phyloP scores from a whole-genome alignment of 1,139 yeast genomes.

The Saccharomyces hybrid region DNA sequence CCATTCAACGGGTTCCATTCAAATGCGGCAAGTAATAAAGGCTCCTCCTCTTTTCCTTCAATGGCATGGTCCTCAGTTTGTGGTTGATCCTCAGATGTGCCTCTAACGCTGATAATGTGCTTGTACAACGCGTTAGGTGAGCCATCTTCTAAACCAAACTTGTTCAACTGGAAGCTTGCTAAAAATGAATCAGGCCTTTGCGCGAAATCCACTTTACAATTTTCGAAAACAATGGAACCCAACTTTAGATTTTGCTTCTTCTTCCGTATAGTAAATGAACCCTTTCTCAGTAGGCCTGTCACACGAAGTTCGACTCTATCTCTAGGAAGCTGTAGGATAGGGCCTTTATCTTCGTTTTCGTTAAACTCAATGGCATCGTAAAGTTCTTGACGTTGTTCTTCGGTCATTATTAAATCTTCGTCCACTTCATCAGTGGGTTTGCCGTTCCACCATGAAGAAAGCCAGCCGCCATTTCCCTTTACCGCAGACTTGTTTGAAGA shows the following conservation, averaged over 20 bases:
- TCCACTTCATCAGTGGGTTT: constrained; percentile 24
- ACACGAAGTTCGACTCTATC: constrained; percentile 65
- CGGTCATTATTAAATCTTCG: constrained; percentile 41
- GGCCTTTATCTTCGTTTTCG: constrained; percentile 49
- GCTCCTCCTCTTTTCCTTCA: constrained; percentile 32
- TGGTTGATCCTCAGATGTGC: constrained; percentile 10
- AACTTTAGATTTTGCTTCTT: constrained; percentile 40
- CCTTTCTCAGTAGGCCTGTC: constrained; percentile 61
- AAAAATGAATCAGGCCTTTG: constrained; percentile 77
- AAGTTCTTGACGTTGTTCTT: constrained; percentile 71
- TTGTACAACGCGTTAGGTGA: constrained; percentile 65
- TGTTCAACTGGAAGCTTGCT: constrained; percentile 66
- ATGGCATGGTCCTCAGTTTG: constrained; percentile 5
- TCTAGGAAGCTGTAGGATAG: constrained; percentile 59
- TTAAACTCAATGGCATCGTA: constrained; percentile 93
- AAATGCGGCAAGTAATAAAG: constrained; percentile 75
- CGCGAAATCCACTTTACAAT: constrained; percentile 63
- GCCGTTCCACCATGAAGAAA: constrained; percentile 54
- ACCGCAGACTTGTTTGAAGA: constrained; percentile 13
- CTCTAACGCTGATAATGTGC: constrained; percentile 81
- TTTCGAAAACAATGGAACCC: constrained; percentile 77
- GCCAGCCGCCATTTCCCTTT: constrained; percentile 40
- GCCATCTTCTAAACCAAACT: constrained; percentile 82
- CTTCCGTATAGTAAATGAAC: constrained; percentile 58
- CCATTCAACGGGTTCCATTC: constrained; percentile 83